phyloP scores from a whole-genome alignment of 306 rosid genomes.

The Arachis stenosperma region DNA sequence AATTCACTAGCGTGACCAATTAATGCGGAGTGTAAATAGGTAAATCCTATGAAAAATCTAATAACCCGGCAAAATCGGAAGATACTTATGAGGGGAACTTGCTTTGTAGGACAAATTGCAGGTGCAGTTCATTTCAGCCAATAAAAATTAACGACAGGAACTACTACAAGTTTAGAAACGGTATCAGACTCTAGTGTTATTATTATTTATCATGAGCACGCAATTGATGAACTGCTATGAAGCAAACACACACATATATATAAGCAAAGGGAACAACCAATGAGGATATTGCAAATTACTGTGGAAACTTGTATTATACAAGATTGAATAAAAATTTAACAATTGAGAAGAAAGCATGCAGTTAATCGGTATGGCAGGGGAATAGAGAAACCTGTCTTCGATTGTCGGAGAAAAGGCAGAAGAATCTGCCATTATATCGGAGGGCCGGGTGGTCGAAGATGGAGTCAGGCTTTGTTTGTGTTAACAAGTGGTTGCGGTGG shows the following conservation, averaged over 20 bases:
- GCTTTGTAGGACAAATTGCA: background rate
- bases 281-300: no score
- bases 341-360: background rate
- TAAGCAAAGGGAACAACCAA: background rate
- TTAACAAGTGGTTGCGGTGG: conserved; percentile 31
- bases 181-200: background rate
- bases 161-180: background rate
- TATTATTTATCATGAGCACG: background rate
- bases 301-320: no score
- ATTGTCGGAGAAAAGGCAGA: conserved; percentile 76
- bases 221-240: background rate
- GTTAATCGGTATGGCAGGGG: background rate
- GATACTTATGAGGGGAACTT: background rate
- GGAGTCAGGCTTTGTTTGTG: conserved; percentile 32
- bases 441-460: conserved; percentile 47
- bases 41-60: background rate
- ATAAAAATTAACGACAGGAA: background rate
- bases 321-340: background rate
- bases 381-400: conserved; percentile 57
- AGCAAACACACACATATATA: background rate
- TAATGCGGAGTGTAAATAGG: background rate
- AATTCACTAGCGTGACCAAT: no score
- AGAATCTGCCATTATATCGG: conserved; percentile 61
- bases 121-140: background rate
- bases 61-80: conserved; percentile 1